Evolutionary conservation across 1,284 basidiomycete species (phyloP), one percentile per base, ranked within the genome.

Genomic region (Ustilago curta): DNA sequence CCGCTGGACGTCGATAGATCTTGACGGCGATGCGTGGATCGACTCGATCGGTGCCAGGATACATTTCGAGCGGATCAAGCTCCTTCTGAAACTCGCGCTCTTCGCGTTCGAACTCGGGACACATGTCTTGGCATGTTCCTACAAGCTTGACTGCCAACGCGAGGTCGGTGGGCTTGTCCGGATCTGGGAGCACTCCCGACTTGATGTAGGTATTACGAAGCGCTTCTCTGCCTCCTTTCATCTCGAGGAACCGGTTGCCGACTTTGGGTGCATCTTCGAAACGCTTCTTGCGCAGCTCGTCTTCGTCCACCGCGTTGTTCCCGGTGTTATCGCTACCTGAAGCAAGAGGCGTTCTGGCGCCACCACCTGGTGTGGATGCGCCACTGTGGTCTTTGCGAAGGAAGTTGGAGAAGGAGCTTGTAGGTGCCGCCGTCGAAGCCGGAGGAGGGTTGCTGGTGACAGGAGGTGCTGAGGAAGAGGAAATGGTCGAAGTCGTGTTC

Each of bases 61-160:
- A 72, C 44, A 89, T 88, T 87, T 98, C 96, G 88, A 92, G 92
- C 69, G 91, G 90, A 78, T 93, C 91, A 1, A 97, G 88, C 80
- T 95, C 93, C 82, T 93, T 92, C 81, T 96, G 93, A 64, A 91
- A 90, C 85, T 98, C 94, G 48, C 96, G 89, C 78, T 94, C 90
- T 84, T 96, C 94, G 21, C 92, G 88, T 86, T 99, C 96, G 79
- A 93, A 96, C 54, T 92, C 91, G 6, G 94, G 93, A 84, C 96
- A 98, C 94, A 98, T 97, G 71, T 93, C 91, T 86, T 88, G 87
- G 82, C 96, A 98, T 1, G 93, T 95, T 19, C 96, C 96, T 14
- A 92, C 89, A 80, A 98, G 91, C 32, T 91, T 92, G 59, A 95
- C 92, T 3, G 96, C 95, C 68, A 95, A 91, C 68, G 92, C 91